Conservation (phyloP, 2,329 filamentous ascomycete genomes). For the Domatiomyces globalis region DNA sequence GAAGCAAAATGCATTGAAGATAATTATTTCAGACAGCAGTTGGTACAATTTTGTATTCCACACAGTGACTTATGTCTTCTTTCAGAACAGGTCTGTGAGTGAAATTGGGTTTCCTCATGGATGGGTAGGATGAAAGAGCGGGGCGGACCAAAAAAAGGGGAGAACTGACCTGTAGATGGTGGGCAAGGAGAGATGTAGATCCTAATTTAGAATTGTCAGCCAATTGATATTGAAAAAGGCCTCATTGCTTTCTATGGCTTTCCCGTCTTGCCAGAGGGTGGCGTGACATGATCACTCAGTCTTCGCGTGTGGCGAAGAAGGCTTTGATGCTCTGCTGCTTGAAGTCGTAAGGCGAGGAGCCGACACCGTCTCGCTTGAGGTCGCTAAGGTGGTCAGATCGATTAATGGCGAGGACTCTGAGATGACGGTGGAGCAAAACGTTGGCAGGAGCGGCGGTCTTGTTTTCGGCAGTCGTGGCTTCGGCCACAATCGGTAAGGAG, state of each 20-base stretch:
- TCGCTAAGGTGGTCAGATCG: constrained; percentile 55
- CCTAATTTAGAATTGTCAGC: background rate
- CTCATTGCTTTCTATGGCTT: background rate
- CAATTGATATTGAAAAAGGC: background rate
- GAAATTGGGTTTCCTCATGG: constrained; percentile 44
- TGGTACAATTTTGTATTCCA: constrained; percentile 32
- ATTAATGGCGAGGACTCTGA: constrained; percentile 50
- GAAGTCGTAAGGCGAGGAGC: constrained; percentile 60
- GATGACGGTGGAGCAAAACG: constrained; percentile 22
- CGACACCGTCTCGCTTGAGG: constrained; percentile 70
- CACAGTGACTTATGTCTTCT: constrained; percentile 37
- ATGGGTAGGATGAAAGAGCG: no score
- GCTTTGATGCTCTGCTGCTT: constrained; percentile 61
- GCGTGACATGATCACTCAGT: background rate
- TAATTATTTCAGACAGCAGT: constrained; percentile 37
- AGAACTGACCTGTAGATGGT: background rate
- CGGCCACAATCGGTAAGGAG: no score
- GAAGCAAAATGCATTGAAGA: background rate
- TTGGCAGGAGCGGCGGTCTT: background rate
- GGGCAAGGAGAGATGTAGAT: background rate
- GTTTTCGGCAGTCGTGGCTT: background rate
- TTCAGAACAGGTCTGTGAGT: constrained; percentile 52
- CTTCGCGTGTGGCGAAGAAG: constrained; percentile 43
- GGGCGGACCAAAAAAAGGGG: constrained; percentile 7
- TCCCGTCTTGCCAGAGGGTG: no score